phyloP scores from a whole-genome alignment of 2,329 filamentous ascomycete species.

The Blastomyces parvus region DNA sequence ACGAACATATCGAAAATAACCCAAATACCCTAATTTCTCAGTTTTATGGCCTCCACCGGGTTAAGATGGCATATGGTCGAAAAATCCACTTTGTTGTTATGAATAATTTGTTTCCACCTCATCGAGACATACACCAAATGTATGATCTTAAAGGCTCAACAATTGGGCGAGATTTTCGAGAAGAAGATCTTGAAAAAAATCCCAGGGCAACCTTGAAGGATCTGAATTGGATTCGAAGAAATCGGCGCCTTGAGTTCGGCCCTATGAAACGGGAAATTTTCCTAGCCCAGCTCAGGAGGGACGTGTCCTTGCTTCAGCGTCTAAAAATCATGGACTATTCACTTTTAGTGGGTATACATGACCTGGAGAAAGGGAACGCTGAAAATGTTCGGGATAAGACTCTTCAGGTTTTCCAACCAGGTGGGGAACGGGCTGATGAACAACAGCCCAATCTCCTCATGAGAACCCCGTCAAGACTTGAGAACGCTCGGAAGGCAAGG shows the following conservation, averaged over 20 bases:
- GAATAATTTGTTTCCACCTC: constrained; percentile 98
- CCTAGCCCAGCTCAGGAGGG: constrained; percentile 75
- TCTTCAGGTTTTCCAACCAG: constrained; percentile 85
- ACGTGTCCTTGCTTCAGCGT: constrained; percentile 76
- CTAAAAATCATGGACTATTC: constrained; percentile 99
- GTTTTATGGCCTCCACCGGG: constrained; percentile 92
- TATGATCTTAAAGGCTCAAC: constrained; percentile 97
- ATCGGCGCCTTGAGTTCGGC: constrained; percentile 78
- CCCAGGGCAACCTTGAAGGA: constrained; percentile 92
- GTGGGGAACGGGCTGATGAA: constrained; percentile 59
- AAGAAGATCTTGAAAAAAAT: constrained; percentile 79
- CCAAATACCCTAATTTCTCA: constrained; percentile 95
- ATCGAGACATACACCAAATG: constrained; percentile 92
- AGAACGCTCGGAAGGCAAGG: constrained; percentile 80
- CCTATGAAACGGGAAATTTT: constrained; percentile 81
- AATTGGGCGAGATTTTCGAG: constrained; percentile 79
- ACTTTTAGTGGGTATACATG: constrained; percentile 86
- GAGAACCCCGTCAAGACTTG: constrained; percentile 85
- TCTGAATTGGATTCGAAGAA: constrained; percentile 84
- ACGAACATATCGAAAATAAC: constrained; percentile 82
- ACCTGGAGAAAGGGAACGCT: constrained; percentile 80
- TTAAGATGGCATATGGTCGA: constrained; percentile 95
- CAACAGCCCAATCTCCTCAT: constrained; percentile 57
- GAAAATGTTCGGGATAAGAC: constrained; percentile 88
- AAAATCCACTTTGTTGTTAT: constrained; percentile 99